phyloP scores from a whole-genome alignment of 2,329 filamentous ascomycete genomes.

The Trichoderma gracile region DNA sequence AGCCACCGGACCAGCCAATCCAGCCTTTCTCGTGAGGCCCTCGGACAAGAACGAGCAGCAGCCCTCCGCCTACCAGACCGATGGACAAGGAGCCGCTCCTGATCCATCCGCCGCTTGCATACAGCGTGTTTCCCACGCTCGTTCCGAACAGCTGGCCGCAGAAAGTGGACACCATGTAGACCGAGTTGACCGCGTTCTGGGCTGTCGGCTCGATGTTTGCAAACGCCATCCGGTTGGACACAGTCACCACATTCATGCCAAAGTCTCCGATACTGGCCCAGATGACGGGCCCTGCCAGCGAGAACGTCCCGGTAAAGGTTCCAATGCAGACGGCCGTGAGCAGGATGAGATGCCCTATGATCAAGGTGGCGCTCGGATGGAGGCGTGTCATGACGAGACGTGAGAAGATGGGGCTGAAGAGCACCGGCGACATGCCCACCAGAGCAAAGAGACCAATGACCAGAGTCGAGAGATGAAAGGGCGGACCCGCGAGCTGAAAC shows the following conservation, averaged over 20 bases:
- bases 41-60: conserved; percentile 35
- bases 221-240: conserved; percentile 70
- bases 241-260: conserved; percentile 71
- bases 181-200: conserved; percentile 75
- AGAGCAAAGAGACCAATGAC: conserved; percentile 77
- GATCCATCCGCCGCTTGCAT: conserved; percentile 53
- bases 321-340: conserved; percentile 65
- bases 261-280: conserved; percentile 72
- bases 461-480: conserved; percentile 65
- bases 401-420: conserved; percentile 66
- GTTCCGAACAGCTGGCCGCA: conserved; percentile 74
- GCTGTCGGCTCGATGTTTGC: conserved; percentile 70
- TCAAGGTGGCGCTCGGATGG: conserved; percentile 65
- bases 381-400: conserved; percentile 66
- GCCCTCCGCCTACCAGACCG: conserved; percentile 32
- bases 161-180: conserved; percentile 77
- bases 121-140: conserved; percentile 56
- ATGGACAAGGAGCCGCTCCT: conserved; percentile 46
- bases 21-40: conserved; percentile 38
- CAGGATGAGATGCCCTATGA: conserved; percentile 61
- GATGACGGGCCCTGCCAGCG: conserved; percentile 69
- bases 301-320: conserved; percentile 65
- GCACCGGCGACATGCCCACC: conserved; percentile 70
- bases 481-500: conserved; percentile 71
- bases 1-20: conserved; percentile 40